A percentile compares a stretch with the other conserved stretches of the same genome.
phyloP scores from a whole-genome alignment of 2,329 filamentous ascomycete genomes.

The Penicillium verrucosum region DNA sequence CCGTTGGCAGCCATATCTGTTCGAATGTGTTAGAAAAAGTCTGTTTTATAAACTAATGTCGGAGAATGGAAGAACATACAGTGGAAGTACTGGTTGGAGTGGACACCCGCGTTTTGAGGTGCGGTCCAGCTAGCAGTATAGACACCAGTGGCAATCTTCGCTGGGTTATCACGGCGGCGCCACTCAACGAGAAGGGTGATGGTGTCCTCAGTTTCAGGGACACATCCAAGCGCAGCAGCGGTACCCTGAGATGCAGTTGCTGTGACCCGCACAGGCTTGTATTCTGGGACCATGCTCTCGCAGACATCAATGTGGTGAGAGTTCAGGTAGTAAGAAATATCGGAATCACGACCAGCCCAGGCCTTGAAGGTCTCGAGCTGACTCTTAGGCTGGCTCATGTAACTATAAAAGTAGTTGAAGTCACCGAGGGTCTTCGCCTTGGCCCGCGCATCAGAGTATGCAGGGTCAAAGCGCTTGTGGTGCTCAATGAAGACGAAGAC shows the following conservation, averaged over 20 bases:
- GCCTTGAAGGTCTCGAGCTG: slow-evolving; percentile 93
- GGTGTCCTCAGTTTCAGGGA: slow-evolving; percentile 80
- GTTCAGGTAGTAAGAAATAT: slow-evolving; percentile 96
- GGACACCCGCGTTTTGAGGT: slow-evolving; percentile 87
- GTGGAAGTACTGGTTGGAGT: slow-evolving; percentile 96
- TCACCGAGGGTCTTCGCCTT: slow-evolving; percentile 75
- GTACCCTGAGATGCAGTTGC: slow-evolving; percentile 79
- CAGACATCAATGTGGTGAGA: slow-evolving; percentile 90
- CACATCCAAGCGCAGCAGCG: slow-evolving; percentile 74
- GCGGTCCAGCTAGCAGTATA: slow-evolving; percentile 96
- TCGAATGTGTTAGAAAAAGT: background rate
- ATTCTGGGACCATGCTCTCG: slow-evolving; percentile 86
- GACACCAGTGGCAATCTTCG: slow-evolving; percentile 76
- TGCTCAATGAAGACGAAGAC: slow-evolving; percentile 94
- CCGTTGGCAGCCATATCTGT: slow-evolving; percentile 72
- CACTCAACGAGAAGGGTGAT: slow-evolving; percentile 89
- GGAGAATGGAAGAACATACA: slow-evolving; percentile 42
- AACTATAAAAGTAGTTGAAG: slow-evolving; percentile 98
- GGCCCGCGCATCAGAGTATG: slow-evolving; percentile 82
- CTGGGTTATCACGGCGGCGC: slow-evolving; percentile 67
- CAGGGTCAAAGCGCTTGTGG: slow-evolving; percentile 93
- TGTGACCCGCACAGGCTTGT: slow-evolving; percentile 70
- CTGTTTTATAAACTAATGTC: background rate
- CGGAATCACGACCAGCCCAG: slow-evolving; percentile 86
- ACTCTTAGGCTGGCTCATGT: slow-evolving; percentile 90